A percentile compares a stretch with the other conserved stretches of the same genome.
Evolutionary conservation across 176 grass and related monocot species (phyloP).

Genomic region (Triticum aestivum): IWGSC_CS_RefSeq_v2.1 NC_057797.1:759190338-759190837

Average conservation of each 20-base stretch:
- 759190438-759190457: neutral
- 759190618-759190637: no score
- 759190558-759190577: no score
- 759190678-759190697: no score
- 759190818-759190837: rapidly evolving
- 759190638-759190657: neutral
- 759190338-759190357: no score
- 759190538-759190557: no score
- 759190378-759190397: no score
- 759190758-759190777: neutral
- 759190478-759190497: neutral
- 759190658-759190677: neutral
- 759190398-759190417: neutral
- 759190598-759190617: neutral
- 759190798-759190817: neutral
- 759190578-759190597: neutral
- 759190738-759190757: neutral
- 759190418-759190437: neutral
- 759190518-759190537: neutral
- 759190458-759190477: neutral
- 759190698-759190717: no score
- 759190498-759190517: neutral
- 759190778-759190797: neutral
- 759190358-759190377: no score
- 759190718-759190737: no score